phyloP scores from a whole-genome alignment of 2,329 filamentous ascomycete species.

The Neonectria neomacrospora region DNA sequence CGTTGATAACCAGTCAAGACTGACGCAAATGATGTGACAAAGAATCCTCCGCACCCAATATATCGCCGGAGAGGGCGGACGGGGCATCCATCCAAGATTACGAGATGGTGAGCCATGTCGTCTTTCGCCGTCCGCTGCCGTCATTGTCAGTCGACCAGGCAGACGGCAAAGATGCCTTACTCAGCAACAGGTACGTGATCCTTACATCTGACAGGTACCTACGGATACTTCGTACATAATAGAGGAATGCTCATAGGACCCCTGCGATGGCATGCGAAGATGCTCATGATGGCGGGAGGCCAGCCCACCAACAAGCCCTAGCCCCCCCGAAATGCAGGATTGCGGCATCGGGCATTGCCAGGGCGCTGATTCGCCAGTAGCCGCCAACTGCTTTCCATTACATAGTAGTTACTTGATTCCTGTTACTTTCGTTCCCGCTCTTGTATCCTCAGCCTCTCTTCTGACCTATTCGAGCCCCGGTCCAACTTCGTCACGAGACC shows the following conservation, averaged over 20 bases:
- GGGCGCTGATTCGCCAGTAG: constrained; percentile 41
- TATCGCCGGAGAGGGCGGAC: background rate
- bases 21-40: constrained; percentile 1
- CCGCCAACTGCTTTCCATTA: constrained; percentile 42
- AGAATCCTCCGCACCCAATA: background rate
- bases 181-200: background rate
- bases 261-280: constrained; percentile 21
- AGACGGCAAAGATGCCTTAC: constrained; percentile 4
- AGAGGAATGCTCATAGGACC: constrained; percentile 26
- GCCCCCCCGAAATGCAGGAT: constrained; percentile 23
- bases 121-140: background rate
- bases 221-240: too few species aligned
- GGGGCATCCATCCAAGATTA: constrained; percentile 1
- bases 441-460: constrained; percentile 26
- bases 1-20: background rate
- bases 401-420: constrained; percentile 47
- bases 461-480: constrained; percentile 33
- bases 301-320: constrained; percentile 10
- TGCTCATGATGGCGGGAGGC: constrained; percentile 10
- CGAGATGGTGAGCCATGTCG: background rate
- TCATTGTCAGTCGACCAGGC: background rate
- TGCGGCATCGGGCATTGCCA: constrained; percentile 37
- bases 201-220: constrained; percentile 1
- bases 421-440: constrained; percentile 35
- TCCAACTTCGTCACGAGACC: constrained; percentile 41